phyloP scores from a whole-genome alignment of 1,284 basidiomycete species.

The Phlebopus sp. region DNA sequence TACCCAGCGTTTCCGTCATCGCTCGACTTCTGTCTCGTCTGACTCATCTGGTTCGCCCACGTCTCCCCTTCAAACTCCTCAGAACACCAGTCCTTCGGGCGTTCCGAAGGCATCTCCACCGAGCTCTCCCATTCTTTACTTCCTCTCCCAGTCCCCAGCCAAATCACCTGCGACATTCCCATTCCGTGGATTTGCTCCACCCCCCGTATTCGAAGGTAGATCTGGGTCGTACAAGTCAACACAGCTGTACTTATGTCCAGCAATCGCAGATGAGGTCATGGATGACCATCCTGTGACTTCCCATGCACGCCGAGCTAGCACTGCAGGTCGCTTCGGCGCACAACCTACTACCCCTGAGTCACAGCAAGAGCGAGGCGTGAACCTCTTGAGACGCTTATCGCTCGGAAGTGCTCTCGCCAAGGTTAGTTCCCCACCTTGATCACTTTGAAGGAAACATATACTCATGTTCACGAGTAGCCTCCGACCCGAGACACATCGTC shows the following conservation, averaged over 20 bases:
- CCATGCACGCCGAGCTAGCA: slow-evolving; percentile 51
- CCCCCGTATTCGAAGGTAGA: slow-evolving; percentile 63
- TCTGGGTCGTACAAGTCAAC: background rate
- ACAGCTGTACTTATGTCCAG: background rate
- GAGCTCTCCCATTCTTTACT: slow-evolving; percentile 68
- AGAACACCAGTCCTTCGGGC: slow-evolving; percentile 34
- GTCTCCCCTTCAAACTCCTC: slow-evolving; percentile 39
- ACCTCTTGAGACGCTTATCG: slow-evolving; percentile 68
- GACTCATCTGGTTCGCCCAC: slow-evolving; percentile 51
- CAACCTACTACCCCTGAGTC: slow-evolving; percentile 38
- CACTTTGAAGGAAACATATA: background rate
- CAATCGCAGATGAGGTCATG: slow-evolving; percentile 33
- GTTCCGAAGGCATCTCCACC: slow-evolving; percentile 52
- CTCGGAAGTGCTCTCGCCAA: slow-evolving; percentile 55
- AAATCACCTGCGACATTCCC: slow-evolving; percentile 51
- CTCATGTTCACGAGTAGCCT: slow-evolving; percentile 7
- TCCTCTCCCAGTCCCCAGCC: slow-evolving; percentile 57
- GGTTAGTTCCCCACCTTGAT: slow-evolving; percentile 41
- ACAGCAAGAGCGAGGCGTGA: slow-evolving; percentile 60
- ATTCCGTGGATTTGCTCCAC: slow-evolving; percentile 52
- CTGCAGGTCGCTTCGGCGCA: slow-evolving; percentile 49
- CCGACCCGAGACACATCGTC: slow-evolving; percentile 14
- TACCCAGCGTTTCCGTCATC: slow-evolving; percentile 38
- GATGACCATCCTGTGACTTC: slow-evolving; percentile 42
- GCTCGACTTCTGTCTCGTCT: slow-evolving; percentile 58